Base-by-base conservation (phyloP, 371 early-diverging fungal genomes). In the Polyrhizophydium stewartii region DNA sequence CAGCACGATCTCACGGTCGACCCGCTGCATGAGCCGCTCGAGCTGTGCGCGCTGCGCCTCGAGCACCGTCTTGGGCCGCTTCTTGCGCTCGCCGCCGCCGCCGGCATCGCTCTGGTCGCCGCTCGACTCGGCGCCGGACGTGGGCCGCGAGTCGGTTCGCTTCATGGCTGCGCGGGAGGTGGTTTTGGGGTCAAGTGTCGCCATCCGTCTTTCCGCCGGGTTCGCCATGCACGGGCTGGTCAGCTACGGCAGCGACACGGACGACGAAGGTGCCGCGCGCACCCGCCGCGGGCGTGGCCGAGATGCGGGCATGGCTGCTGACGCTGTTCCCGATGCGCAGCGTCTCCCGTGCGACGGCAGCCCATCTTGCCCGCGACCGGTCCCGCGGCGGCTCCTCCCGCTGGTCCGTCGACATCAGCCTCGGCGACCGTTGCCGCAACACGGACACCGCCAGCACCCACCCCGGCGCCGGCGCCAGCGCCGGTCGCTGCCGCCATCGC, bases 1-100 rank as follows among this genome's bases (percentile, higher is more conserved):
- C 27, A 93, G 74, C 7, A 68, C 72, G 21, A 93, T 79, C 5
- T 90, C 89, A 66, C 87, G 89, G 63, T 93, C 93, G n/a, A 88
- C 83, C 58, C 87, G 83, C 57, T 82, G 65, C 75, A 93, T 88
- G 10, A 93, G 73, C 59, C 76, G 73, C 47, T 91, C 89, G 22
- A 93, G 69, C 45, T 92, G 87, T 9, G 47, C 45, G 27, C 47
- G 51, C 32, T 66, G 64, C 22, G 58, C 28, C 17, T 63, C 68
- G 25, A 60, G n/a, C 27, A 45, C 55, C 17, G 30, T 69, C 41
- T 37, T 62, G 41, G 46, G 62, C 30, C 64, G 58, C 50, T 24
- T 43, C n/a, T 53, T 38, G n/a, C 49, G 55, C 22, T 40, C 40
- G 12, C 17, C 2, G 40, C 21, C 28, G 22, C 32, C 43, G 12